Percentiles rank a stretch among this genome's conserved stretches.
Evolutionary conservation across 805 yeast species (phyloP).

Genomic region (Candida namnaoensis): DNA sequence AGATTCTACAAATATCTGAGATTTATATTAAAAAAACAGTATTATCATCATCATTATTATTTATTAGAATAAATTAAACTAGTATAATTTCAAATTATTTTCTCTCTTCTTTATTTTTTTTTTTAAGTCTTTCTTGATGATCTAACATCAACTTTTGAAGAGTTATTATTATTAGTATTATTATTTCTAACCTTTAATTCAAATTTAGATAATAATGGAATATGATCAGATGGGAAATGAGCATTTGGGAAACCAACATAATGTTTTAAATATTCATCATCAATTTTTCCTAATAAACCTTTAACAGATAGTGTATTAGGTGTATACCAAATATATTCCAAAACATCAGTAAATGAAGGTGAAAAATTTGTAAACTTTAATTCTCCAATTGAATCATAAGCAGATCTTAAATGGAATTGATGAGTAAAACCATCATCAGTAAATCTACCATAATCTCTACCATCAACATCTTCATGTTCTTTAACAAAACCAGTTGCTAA

Average conservation of each 20-base stretch:
- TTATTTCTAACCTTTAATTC: slow-evolving; percentile 42
- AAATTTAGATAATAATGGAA: slow-evolving; percentile 69
- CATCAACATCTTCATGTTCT: slow-evolving; percentile 72
- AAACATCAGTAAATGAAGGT: slow-evolving; percentile 86
- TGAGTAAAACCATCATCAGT: slow-evolving; percentile 87
- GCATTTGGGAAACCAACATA: slow-evolving; percentile 92
- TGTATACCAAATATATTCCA: slow-evolving; percentile 95
- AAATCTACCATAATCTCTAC: slow-evolving; percentile 84
- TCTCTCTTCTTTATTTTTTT: too few species aligned
- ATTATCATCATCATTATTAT: too few species aligned
- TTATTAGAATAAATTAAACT: too few species aligned
- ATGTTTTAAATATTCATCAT: slow-evolving; percentile 63
- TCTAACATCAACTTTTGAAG: slow-evolving; percentile 1
- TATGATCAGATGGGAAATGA: slow-evolving; percentile 88
- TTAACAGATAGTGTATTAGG: slow-evolving; percentile 72
- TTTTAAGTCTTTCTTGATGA: slow-evolving; percentile 8
- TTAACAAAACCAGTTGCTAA: slow-evolving; percentile 75
- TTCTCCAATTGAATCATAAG: slow-evolving; percentile 80
- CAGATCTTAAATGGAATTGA: slow-evolving; percentile 71
- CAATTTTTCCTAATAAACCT: slow-evolving; percentile 82
- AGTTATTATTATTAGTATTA: slow-evolving; percentile 6
- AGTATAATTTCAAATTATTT: too few species aligned
- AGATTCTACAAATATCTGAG: too few species aligned
- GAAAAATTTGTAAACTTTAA: slow-evolving; percentile 92
- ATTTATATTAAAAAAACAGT: too few species aligned